Percentiles rank a stretch among this genome's conserved stretches.
phyloP scores from a whole-genome alignment of 1,284 basidiomycete genomes.

The Austroboletus rostrupii region DNA sequence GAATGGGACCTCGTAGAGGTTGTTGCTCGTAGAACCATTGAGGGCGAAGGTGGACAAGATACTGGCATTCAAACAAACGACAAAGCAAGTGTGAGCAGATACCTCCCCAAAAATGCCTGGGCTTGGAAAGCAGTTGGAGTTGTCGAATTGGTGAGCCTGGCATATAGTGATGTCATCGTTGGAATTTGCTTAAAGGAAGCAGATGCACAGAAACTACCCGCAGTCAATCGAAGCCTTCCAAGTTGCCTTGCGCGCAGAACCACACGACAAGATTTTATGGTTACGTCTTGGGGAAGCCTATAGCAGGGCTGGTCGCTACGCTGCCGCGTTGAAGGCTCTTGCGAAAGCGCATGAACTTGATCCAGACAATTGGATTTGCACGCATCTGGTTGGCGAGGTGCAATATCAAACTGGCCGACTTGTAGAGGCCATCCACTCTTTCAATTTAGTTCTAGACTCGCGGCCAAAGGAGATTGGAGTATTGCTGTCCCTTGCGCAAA shows the following conservation, averaged over 20 bases:
- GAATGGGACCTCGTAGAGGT: slow-evolving; percentile 97
- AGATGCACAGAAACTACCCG: slow-evolving; percentile 75
- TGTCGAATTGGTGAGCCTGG: slow-evolving; percentile 76
- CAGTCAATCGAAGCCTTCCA: slow-evolving; percentile 87
- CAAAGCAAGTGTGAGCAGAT: slow-evolving; percentile 44
- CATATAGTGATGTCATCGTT: not conserved
- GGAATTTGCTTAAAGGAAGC: slow-evolving; percentile 9
- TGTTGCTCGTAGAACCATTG: slow-evolving; percentile 87
- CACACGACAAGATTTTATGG: slow-evolving; percentile 81
- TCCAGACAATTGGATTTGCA: slow-evolving; percentile 79
- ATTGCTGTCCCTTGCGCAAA: slow-evolving; percentile 70
- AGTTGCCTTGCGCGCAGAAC: slow-evolving; percentile 78
- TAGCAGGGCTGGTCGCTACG: slow-evolving; percentile 80
- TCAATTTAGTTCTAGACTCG: slow-evolving; percentile 54
- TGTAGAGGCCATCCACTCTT: slow-evolving; percentile 68
- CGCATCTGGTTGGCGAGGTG: slow-evolving; percentile 84
- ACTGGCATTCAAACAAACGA: slow-evolving; percentile 51
- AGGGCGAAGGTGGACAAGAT: slow-evolving; percentile 82
- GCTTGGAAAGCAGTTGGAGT: slow-evolving; percentile 97
- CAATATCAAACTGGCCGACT: slow-evolving; percentile 78
- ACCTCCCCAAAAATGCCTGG: slow-evolving; percentile 86
- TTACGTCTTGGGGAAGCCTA: slow-evolving; percentile 92
- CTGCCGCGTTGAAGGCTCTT: slow-evolving; percentile 88
- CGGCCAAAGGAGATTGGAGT: slow-evolving; percentile 70
- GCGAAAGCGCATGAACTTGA: slow-evolving; percentile 67